Evolutionary conservation across 495 filamentous ascomycete species (phyloP), one percentile per base, ranked within the genome.

Genomic region (Xylaria intraflava): DNA sequence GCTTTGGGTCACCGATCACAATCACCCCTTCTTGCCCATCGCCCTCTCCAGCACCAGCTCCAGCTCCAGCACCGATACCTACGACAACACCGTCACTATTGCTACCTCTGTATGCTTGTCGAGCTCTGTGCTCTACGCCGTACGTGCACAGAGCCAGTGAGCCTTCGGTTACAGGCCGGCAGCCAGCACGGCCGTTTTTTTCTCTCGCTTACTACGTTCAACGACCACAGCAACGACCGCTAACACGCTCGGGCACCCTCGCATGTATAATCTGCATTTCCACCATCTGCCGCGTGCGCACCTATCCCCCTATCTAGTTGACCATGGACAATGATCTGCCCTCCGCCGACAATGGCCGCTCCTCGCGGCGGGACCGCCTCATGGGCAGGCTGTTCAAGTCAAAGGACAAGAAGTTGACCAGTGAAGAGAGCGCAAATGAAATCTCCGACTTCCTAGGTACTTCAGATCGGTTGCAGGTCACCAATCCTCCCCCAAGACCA

Each of bases 381-480:
- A 78, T 78, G 69, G 75, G 75, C 39, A 76, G 75, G 65, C 60
- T 78, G 26, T 78, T 78, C 53, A 70, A 71, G 41, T 49, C 62
- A 20, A 71, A 65, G 39, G 72, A 75, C 1, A 66, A 64, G 31
- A 76, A 77, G 62, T 29, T 65, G 17, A 63, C 69, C 10, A 66
- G 62, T 47, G 70, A 72, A 50, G 65, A 67, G 43, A 68, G 58
- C 60, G 59, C 62, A 41, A 64, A 59, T 48, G 65, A 71, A 27
- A 59, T 78, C 49, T 69, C 72, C 42, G 69, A 72, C 59, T 78
- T 78, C 52, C 60, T 78, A 8, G 74, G 72, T 20, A 56, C 67
- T 20, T 65, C 70, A 8, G 73, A 77, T 59, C 68, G 63, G 16
- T 46, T 76, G 43, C 65, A 65, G 44, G 64, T 75, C 39, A 51